Base-by-base conservation (phyloP, 2,329 filamentous ascomycete genomes). In the Fusarium hostae region DNA sequence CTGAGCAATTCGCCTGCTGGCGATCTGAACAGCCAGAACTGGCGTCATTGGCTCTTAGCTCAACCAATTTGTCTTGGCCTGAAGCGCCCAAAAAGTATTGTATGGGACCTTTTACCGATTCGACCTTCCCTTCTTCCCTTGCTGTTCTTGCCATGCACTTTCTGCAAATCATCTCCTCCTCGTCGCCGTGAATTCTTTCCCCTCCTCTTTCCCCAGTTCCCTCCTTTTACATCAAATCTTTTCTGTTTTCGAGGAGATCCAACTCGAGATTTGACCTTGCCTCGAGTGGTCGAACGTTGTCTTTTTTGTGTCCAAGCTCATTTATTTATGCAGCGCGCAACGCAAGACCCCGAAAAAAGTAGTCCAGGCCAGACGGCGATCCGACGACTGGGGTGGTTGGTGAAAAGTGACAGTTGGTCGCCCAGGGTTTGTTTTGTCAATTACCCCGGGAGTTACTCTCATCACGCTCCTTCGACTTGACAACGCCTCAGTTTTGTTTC, bases 31-130 rank as follows among this genome's bases (percentile, higher is more conserved):
- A 75, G 70, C 59, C 58, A 66, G 64, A 70, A 47, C 65, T 65
- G 62, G 74, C 73, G 70, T 76, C 66, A 75, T 76, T 76, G 75
- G 75, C 70, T 61, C 67, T 63, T 63, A 54, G 71, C 68, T 66
- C 59, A 58, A 70, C 70, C 71, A 67, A 62, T 66, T 60, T 67
- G 61, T 65, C 67, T 71, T 68, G 73, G 70, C 57, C 37, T 67
- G 51, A 40, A 59, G 58, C 59, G 32, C n/a, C 56, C 41, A 50
- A 64, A 63, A 70, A 50, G 47, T 32, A 41, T 47, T 63, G 61
- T 32, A 40, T 54, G 22, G 32, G 26, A 37, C 50, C 59, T 63
- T 47, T 58, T 45, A 45, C 57, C 45, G 37, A 51, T 41, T 39
- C 47, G 63, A 63, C 60, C 58, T 62, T 59, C 50, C 48, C 52